Evolutionary conservation across 495 filamentous ascomycete genomes (phyloP).

Genomic region (Parmelia sp.): DNA sequence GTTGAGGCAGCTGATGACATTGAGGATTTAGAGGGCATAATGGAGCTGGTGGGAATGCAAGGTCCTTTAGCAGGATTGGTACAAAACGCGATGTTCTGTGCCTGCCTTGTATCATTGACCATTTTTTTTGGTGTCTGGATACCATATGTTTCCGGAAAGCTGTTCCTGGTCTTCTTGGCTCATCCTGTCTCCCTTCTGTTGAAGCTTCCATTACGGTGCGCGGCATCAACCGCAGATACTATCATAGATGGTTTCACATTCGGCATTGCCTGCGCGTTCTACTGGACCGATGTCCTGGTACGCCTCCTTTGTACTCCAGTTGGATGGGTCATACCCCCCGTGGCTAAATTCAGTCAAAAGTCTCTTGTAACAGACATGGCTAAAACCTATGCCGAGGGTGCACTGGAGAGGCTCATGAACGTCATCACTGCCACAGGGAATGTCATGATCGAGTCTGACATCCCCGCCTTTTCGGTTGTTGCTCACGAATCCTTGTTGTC

Average conservation of each 20-base stretch:
- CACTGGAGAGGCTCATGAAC: slow-evolving; percentile 24
- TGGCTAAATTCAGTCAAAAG: slow-evolving; percentile 37
- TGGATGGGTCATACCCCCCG: slow-evolving; percentile 36
- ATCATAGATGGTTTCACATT: slow-evolving; percentile 56
- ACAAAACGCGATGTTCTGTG: slow-evolving; percentile 91
- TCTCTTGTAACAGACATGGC: slow-evolving; percentile 26
- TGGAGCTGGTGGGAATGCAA: slow-evolving; percentile 95
- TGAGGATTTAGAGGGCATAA: slow-evolving; percentile 94
- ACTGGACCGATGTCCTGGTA: slow-evolving; percentile 42
- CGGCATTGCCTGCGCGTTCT: slow-evolving; percentile 50
- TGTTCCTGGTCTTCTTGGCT: slow-evolving; percentile 69
- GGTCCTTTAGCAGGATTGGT: slow-evolving; percentile 83
- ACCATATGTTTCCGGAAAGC: slow-evolving; percentile 84
- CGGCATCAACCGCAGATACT: slow-evolving; percentile 67
- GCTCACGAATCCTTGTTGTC: slow-evolving; percentile 53
- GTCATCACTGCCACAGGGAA: slow-evolving; percentile 15
- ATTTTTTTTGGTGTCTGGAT: slow-evolving; percentile 80
- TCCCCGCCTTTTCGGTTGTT: slow-evolving; percentile 54
- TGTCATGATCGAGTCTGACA: slow-evolving; percentile 42
- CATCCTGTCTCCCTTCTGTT: slow-evolving; percentile 65
- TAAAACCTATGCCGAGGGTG: slow-evolving; percentile 29
- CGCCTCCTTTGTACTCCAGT: slow-evolving; percentile 43
- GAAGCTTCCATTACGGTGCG: slow-evolving; percentile 61
- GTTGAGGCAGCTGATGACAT: slow-evolving; percentile 67
- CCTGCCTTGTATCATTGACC: slow-evolving; percentile 79